A percentile compares a stretch with the other conserved stretches of the same genome.
Conservation (phyloP, 768 basidiomycete genomes). For the Agrocybe pediades region DNA sequence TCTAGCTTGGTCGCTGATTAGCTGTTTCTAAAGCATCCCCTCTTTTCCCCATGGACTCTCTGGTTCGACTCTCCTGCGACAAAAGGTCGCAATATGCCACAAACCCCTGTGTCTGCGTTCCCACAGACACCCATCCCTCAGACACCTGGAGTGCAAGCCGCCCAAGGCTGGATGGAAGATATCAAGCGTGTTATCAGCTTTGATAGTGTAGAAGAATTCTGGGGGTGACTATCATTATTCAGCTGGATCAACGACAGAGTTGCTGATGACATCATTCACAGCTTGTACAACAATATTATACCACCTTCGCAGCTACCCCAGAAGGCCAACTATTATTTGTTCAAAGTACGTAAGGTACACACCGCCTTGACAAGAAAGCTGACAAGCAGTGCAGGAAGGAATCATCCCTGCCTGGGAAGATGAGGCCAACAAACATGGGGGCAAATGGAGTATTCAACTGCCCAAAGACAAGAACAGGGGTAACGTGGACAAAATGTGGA, state of each 20-base stretch:
- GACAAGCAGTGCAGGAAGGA: constrained; percentile 60
- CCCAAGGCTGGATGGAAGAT: constrained; percentile 97
- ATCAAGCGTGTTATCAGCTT: constrained; percentile 96
- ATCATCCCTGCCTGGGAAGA: constrained; percentile 99
- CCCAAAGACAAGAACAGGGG: constrained; percentile 91
- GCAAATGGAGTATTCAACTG: constrained; percentile 98
- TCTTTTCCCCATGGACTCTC: constrained; percentile 94
- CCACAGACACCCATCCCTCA: constrained; percentile 74
- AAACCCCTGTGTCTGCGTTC: constrained; percentile 78
- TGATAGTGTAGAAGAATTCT: constrained; percentile 98
- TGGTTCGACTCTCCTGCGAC: constrained; percentile 97
- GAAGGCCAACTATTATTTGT: constrained; percentile 99
- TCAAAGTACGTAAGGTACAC: constrained; percentile 64
- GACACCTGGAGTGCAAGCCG: constrained; percentile 70
- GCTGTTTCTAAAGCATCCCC: constrained; percentile 67
- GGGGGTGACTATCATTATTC: constrained; percentile 69
- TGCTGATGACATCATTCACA: constrained; percentile 32
- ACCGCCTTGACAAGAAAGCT: neutral
- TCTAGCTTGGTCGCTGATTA: constrained; percentile 9
- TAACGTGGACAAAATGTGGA: constrained; percentile 94
- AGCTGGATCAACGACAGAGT: constrained; percentile 9
- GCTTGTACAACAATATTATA: constrained; percentile 95
- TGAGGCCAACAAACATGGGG: constrained; percentile 93
- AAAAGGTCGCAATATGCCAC: constrained; percentile 86
- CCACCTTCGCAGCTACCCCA: constrained; percentile 90